Evolutionary conservation across 192 early-diverging fungal species (phyloP).

Genomic region (Phycomyces blakesleeanus): DNA sequence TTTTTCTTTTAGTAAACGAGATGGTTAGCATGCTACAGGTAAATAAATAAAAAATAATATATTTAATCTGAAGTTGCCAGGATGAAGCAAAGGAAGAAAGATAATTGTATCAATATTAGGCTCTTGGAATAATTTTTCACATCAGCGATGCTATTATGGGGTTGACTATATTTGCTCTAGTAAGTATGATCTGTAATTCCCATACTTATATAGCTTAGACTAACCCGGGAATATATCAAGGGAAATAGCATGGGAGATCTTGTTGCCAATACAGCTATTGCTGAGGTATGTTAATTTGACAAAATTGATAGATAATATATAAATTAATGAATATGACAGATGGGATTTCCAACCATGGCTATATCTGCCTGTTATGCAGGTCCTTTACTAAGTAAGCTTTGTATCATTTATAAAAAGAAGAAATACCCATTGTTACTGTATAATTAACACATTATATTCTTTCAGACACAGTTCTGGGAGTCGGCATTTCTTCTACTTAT

Average conservation of each 20-base stretch:
- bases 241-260: slow-evolving; percentile 84
- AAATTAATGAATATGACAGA: slow-evolving; percentile 37
- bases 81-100: too few relatives aligned
- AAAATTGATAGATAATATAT: too few relatives aligned
- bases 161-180: slow-evolving; percentile 81
- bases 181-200: slow-evolving; percentile 18
- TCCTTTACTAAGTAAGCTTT: slow-evolving; percentile 74
- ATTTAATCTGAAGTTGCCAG: too few relatives aligned
- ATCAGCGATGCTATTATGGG: slow-evolving; percentile 79
- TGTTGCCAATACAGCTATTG: slow-evolving; percentile 87
- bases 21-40: slow-evolving; percentile 79
- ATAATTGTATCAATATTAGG: slow-evolving; percentile 25
- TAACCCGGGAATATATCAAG: slow-evolving; percentile 25
- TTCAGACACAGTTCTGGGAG: slow-evolving; percentile 73
- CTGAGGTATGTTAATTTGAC: slow-evolving; percentile 37
- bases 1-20: slow-evolving; percentile 85
- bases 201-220: neutral
- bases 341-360: slow-evolving; percentile 95
- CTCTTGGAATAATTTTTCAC: slow-evolving; percentile 70
- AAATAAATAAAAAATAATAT: too few relatives aligned
- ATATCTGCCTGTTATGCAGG: slow-evolving; percentile 90
- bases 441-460: neutral
- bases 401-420: neutral
- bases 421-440: neutral
- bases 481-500: slow-evolving; percentile 70